Base-by-base conservation (phyloP, 768 basidiomycete species). In the Amanita fuliginea region DNA sequence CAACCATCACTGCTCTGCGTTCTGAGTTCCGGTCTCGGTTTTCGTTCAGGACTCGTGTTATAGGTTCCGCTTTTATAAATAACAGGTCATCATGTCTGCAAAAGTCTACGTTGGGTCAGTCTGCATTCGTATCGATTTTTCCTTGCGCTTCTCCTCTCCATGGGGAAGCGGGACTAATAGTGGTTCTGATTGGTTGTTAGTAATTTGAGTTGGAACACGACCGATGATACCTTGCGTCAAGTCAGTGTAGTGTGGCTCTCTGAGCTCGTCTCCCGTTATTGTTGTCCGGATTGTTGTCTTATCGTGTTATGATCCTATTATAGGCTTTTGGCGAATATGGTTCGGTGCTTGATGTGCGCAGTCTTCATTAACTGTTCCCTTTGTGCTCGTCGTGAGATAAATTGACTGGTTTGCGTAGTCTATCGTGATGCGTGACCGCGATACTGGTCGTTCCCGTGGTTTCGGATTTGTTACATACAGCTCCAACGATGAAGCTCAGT, bases 391-490 rank as follows among this genome's bases (percentile, higher is more conserved):
- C 52, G 56, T 61, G 37, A 53, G 52, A 62, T 60, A 62, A 58
- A 65, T 63, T 66, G 65, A 62, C 69, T 70, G 59, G 64, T 57
- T 56, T 58, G 64, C 68, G 56, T 68, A 96, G 91, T 87, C 86
- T 59, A 92, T 95, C 70, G 92, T 95, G 66, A 95, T 95, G 93
- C 86, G 90, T 72, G 94, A 98, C 72, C 90, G 93, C 64, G 95
- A 96, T 63, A 97, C 95, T 56, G 88, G 90, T 53, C 90, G 94
- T 62, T 95, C 91, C 55, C 86, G 94, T 63, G 94, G 94, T 62
- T 97, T 97, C 66, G 94, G 94, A 54, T 97, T 97, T 69, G 93
- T 97, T 54, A 93, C 88, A 48, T 93, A 72, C 65, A 65, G 71
- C 55, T 62, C 65, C 42, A 39, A 60, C 10, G 59, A 66, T 26